Base-by-base conservation (phyloP, 78 protist genomes). In the Trichosphaerium sp. region DNA sequence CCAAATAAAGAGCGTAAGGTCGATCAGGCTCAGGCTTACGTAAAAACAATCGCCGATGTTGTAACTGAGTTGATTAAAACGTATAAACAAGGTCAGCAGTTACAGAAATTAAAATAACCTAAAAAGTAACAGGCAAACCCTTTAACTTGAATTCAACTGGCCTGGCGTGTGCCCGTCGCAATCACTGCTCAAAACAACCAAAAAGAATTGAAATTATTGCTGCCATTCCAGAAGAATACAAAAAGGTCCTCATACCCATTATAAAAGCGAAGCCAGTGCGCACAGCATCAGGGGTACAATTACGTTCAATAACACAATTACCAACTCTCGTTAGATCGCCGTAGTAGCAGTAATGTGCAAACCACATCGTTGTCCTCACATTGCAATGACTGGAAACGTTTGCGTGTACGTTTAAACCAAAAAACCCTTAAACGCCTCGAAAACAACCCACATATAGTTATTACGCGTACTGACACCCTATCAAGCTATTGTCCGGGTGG, bases 331-430 rank as follows among this genome's bases (percentile, higher is more conserved):
- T 5, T 18, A 76, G 70, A 89, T 93, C 59, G 94, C 94, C 1
- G 94, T 87, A 12, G 94, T 94, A 18, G 96, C 98, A 5, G 91
- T 94, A 34, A 94, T 94, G 98, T 90, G 94, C 77, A 91, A 94
- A 78, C 98, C 98, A 23, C 95, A 89, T 69, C 61, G 96, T 7
- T 94, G 98, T 61, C 98, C 98, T 18, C 98, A 94, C 80, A 62
- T 86, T 32, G 95, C 91, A 37, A 66, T 66, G 77, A 88, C 92
- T 11, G 96, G 96, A 12, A 80, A 82, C 51, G 66, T 86, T 51
- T 89, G 91, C 77, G 77, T 78, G 39, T 88, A 62, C 74, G 15
- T 55, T 31, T 0, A 26, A 23, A 39, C 34, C 11, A 23, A 23
- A 4, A 61, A 29, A 47, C 8, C n/a, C 28, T 18, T 0, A 37